A percentile compares a stretch with the other conserved stretches of the same genome.
These are phyloP conservation scores for Macadamia integrifolia DNA, from an alignment of 164 flowering plant species.

Conservation along the genomic window DNA sequence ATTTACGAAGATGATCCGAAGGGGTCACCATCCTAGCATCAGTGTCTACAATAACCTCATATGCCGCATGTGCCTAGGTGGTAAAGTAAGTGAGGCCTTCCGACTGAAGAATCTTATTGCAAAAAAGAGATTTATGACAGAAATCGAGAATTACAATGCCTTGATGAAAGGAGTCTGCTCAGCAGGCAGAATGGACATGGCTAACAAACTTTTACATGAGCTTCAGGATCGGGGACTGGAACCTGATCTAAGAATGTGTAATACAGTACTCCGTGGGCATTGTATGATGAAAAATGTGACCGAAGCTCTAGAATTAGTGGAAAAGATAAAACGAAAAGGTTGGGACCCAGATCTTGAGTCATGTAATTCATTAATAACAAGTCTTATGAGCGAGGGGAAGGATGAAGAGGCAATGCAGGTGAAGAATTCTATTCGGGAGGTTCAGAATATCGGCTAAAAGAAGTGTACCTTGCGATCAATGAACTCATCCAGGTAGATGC, in stretches of 20 bases:
- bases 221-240: conserved; percentile 5
- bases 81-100: conserved; percentile 14
- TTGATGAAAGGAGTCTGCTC: conserved; percentile 16
- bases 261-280: conserved; percentile 13
- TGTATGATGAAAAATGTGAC: conserved; percentile 4
- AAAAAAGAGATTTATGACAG: conserved; percentile 12
- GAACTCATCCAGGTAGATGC: neutral
- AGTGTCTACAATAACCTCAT: conserved; percentile 10
- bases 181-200: conserved; percentile 22
- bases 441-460: neutral
- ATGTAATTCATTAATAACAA: conserved; percentile 9
- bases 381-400: conserved; percentile 4
- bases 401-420: conserved; percentile 15
- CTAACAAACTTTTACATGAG: conserved; percentile 13
- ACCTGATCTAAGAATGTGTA: conserved; percentile 9
- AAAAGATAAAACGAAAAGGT: conserved; percentile 12
- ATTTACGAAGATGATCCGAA: conserved; percentile 15
- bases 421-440: conserved; percentile 8
- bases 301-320: conserved; percentile 7
- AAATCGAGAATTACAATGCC: conserved; percentile 13
- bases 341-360: conserved; percentile 10
- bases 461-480: conserved; percentile 2
- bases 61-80: conserved; percentile 14
- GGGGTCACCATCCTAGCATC: conserved; percentile 14
- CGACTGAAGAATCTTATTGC: conserved; percentile 12